These are phyloP conservation scores for Pisolithus orientalis DNA, from an alignment of 768 basidiomycete species.

Conservation along the genomic window DNA sequence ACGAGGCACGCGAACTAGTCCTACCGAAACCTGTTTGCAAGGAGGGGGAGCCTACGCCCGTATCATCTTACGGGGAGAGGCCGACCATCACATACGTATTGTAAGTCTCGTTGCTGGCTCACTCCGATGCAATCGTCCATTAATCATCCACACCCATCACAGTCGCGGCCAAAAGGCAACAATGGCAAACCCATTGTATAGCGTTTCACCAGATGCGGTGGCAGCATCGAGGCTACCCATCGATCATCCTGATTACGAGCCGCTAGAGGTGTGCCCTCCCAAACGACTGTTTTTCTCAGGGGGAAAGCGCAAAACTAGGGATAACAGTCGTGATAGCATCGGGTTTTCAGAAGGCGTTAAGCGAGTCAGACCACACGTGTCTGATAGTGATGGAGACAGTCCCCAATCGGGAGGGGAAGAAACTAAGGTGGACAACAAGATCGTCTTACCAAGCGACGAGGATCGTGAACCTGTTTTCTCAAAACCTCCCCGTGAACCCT, in stretches of 20 bases:
- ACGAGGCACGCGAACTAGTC: slow-evolving; percentile 26
- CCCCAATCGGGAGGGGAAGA: no score
- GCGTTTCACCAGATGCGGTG: slow-evolving; percentile 35
- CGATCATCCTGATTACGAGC: slow-evolving; percentile 61
- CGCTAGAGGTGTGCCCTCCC: slow-evolving; percentile 47
- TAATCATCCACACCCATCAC: background rate
- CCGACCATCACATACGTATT: slow-evolving; percentile 69
- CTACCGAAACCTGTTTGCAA: slow-evolving; percentile 28
- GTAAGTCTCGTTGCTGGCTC: slow-evolving; percentile 35
- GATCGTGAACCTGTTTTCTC: slow-evolving; percentile 5
- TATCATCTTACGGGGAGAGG: slow-evolving; percentile 40
- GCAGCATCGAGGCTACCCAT: slow-evolving; percentile 48
- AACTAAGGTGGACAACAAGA: background rate
- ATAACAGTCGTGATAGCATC: slow-evolving; percentile 16
- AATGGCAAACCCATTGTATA: slow-evolving; percentile 60
- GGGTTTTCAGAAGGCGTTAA: slow-evolving; percentile 9
- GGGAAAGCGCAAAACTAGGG: slow-evolving; percentile 23
- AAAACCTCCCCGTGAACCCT: background rate
- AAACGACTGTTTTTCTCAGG: slow-evolving; percentile 47
- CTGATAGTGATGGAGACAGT: slow-evolving; percentile 2
- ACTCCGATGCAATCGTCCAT: background rate
- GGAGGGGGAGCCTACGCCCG: slow-evolving; percentile 33
- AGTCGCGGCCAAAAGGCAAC: slow-evolving; percentile 64
- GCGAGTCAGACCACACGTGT: slow-evolving; percentile 4
- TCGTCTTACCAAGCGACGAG: background rate